Evolutionary conservation across 2,329 filamentous ascomycete genomes (phyloP).

Genomic region (Ceratocystis eucalypticola): DNA sequence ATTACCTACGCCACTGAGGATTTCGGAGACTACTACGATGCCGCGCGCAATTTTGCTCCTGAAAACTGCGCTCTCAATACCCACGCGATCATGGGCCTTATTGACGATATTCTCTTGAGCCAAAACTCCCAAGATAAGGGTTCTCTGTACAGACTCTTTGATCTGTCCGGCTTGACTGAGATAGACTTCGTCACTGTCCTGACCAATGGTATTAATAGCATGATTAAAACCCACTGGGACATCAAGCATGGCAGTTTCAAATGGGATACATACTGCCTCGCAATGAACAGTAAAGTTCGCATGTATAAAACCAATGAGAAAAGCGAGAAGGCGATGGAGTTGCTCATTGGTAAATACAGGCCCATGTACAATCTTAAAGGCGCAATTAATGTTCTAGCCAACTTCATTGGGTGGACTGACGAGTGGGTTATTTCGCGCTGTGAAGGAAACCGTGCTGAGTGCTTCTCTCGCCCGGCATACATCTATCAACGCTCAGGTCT

Average conservation of each 20-base stretch:
- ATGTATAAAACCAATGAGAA: constrained; percentile 30
- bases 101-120: constrained; percentile 39
- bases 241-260: constrained; percentile 30
- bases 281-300: constrained; percentile 30
- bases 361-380: constrained; percentile 28
- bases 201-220: constrained; percentile 29
- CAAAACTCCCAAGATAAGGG: constrained; percentile 28
- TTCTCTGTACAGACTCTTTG: constrained; percentile 36
- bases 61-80: constrained; percentile 50
- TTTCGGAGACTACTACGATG: constrained; percentile 52
- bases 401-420: constrained; percentile 37
- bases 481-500: constrained; percentile 12
- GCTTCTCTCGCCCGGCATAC: constrained; percentile 28
- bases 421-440: constrained; percentile 23
- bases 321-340: constrained; percentile 19
- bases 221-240: constrained; percentile 43
- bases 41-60: constrained; percentile 36
- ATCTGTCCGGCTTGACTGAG: constrained; percentile 31
- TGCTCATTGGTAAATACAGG: constrained; percentile 30
- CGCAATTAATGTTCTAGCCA: constrained; percentile 35
- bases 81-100: constrained; percentile 40
- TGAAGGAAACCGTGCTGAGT: constrained; percentile 26
- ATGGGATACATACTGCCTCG: constrained; percentile 37
- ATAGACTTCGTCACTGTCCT: constrained; percentile 38
- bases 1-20: constrained; percentile 67